These are phyloP conservation scores for Fusarium paranaense DNA, from an alignment of 2,329 filamentous ascomycete species.

Conservation along the genomic window DNA sequence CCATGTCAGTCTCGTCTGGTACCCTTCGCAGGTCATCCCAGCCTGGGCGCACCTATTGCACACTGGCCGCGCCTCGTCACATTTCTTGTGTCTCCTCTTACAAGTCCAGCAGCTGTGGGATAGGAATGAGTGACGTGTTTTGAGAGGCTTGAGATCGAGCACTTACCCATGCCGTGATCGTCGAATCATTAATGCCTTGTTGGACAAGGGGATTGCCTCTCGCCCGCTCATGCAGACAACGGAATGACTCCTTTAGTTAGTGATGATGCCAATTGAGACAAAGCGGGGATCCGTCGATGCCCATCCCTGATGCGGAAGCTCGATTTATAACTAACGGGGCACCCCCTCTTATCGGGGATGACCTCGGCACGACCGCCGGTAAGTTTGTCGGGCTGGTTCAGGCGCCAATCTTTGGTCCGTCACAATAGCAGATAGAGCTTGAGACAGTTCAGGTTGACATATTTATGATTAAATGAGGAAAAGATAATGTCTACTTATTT, in stretches of 20 bases:
- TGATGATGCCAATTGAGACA: neutral
- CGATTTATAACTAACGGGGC: neutral
- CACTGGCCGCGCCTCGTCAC: constrained; percentile 17
- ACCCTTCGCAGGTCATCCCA: constrained; percentile 22
- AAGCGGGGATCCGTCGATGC: neutral
- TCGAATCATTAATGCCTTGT: neutral
- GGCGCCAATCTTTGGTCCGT: neutral
- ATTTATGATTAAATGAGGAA: neutral
- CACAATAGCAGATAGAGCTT: neutral
- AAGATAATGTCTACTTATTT: neutral
- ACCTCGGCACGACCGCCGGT: neutral
- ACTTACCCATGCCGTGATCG: neutral
- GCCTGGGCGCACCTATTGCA: constrained; percentile 24
- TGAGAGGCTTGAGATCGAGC: neutral
- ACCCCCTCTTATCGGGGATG: neutral
- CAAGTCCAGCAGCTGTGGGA: constrained; percentile 27
- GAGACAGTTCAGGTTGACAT: neutral
- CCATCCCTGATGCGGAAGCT: neutral
- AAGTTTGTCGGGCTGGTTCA: neutral
- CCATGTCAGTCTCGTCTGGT: constrained; percentile 25
- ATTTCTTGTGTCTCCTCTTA: constrained; percentile 29
- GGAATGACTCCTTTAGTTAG: neutral
- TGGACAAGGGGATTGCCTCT: neutral
- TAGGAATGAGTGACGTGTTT: neutral
- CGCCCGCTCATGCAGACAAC: neutral